Base-by-base conservation (phyloP, 495 filamentous ascomycete species). In the Annulohypoxylon nitens region DNA sequence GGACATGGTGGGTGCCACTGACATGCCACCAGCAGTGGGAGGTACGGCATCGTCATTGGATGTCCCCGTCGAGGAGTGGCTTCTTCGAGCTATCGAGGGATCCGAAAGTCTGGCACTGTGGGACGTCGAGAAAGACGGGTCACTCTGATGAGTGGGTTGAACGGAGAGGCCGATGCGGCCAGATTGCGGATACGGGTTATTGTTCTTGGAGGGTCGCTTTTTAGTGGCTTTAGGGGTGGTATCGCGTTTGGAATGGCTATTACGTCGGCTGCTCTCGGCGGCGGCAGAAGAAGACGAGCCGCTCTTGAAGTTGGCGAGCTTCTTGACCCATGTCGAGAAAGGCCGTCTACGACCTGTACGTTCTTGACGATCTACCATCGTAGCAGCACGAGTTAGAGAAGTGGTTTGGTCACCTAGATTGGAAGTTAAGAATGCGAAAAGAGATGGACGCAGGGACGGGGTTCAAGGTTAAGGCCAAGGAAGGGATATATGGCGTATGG, bases 271-370 rank as follows among this genome's bases (percentile, higher is more conserved):
- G 48, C 73, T 64, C 30, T 77, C 78, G 18, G 82, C 76, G 11
- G 53, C 14, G n/a, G 53, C 16, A 20, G 43, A 26, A 7, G 48
- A 57, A n/a, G 79, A 81, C 4, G 87, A 84, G 70, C 86, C 86
- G 68, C 80, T 86, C 80, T 95, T 97, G 70, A 97, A 87, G 78
- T 89, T 96, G 34, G 94, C 90, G 30, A 99, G 88, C 69, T 95
- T 94, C 86, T 95, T 97, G 90, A 99, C 93, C 91, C 95, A 94
- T 48, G 88, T 91, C 23, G 95, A 89, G 80, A 99, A 98, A 4
- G 95, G 95, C 57, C 91, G 90, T 59, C 94, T 91, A 61, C 93
- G 92, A 47, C 81, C 82, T 41, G 75, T 65, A 36, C 86, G 86
- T 63, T 80, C 85, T 76, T 80, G 61, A 60, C 81, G 80, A 63